phyloP scores from a whole-genome alignment of 805 yeast genomes.

The Nakazawaea pomicola region DNA sequence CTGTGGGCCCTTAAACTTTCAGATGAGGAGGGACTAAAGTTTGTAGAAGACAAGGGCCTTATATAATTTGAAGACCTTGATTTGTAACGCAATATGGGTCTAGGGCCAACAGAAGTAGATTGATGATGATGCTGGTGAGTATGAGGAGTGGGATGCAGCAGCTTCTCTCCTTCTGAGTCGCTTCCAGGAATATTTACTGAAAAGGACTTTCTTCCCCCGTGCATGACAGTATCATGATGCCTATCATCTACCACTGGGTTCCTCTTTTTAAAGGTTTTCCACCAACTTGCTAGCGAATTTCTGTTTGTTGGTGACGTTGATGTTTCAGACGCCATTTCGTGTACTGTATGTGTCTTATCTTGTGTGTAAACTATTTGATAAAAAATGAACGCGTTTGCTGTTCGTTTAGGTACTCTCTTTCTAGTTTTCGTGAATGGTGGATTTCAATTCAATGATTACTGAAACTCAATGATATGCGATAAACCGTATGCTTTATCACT shows the following conservation, averaged over 20 bases:
- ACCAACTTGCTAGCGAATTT: constrained; percentile 24
- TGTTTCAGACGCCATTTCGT: constrained; percentile 1
- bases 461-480: too few species aligned
- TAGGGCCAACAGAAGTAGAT: constrained; percentile 21
- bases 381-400: too few species aligned
- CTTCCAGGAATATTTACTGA: too few species aligned
- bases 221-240: not conserved
- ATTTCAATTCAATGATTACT: too few species aligned
- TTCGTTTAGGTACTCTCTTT: too few species aligned
- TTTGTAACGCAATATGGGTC: constrained; percentile 47
- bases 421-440: too few species aligned
- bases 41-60: constrained; percentile 20
- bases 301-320: constrained; percentile 24
- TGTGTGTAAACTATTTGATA: too few species aligned
- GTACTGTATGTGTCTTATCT: too few species aligned
- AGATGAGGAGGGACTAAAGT: constrained; percentile 33
- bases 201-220: not conserved
- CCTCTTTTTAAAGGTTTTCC: constrained; percentile 24
- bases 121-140: too few species aligned
- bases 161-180: too few species aligned
- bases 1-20: constrained; percentile 38
- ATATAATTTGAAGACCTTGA: constrained; percentile 46
- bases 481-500: too few species aligned
- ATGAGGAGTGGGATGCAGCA: too few species aligned
- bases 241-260: constrained; percentile 5